Conservation (phyloP, 2,329 filamentous ascomycete genomes). For the Apiospora phragmitis region DNA sequence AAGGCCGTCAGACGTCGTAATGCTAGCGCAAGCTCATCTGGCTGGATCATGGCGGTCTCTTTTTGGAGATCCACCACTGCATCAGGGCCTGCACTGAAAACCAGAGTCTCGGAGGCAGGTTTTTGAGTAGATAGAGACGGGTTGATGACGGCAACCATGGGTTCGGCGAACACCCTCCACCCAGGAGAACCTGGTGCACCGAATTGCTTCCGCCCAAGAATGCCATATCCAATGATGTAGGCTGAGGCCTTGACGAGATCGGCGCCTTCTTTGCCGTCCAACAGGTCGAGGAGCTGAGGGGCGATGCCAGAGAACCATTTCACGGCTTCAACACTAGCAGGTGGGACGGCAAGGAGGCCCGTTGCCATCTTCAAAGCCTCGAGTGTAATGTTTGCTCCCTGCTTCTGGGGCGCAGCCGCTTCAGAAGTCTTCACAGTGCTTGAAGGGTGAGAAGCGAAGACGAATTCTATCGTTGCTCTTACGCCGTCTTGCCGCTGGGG, state of each 20-base stretch:
- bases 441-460: slow-evolving; percentile 67
- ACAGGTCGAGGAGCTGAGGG: slow-evolving; percentile 59
- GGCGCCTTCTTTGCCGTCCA: slow-evolving; percentile 60
- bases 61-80: slow-evolving; percentile 48
- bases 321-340: slow-evolving; percentile 52
- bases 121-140: slow-evolving; percentile 35
- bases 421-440: slow-evolving; percentile 42
- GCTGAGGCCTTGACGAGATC: slow-evolving; percentile 60
- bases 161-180: slow-evolving; percentile 62
- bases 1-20: slow-evolving; percentile 58
- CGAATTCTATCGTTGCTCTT: slow-evolving; percentile 67
- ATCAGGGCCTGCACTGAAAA: slow-evolving; percentile 30
- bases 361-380: slow-evolving; percentile 67
- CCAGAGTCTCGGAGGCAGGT: slow-evolving; percentile 19
- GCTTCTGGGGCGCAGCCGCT: slow-evolving; percentile 48
- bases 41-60: slow-evolving; percentile 45
- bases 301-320: slow-evolving; percentile 62
- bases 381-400: slow-evolving; percentile 65
- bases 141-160: slow-evolving; percentile 55
- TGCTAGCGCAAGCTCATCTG: slow-evolving; percentile 48
- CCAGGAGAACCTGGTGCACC: slow-evolving; percentile 65
- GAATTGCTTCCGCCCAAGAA: slow-evolving; percentile 62
- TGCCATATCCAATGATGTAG: slow-evolving; percentile 66
- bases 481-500: slow-evolving; percentile 65
- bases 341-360: slow-evolving; percentile 60